Evolutionary conservation across 805 yeast species (phyloP).

Genomic region (Teunomyces panamensis): DNA sequence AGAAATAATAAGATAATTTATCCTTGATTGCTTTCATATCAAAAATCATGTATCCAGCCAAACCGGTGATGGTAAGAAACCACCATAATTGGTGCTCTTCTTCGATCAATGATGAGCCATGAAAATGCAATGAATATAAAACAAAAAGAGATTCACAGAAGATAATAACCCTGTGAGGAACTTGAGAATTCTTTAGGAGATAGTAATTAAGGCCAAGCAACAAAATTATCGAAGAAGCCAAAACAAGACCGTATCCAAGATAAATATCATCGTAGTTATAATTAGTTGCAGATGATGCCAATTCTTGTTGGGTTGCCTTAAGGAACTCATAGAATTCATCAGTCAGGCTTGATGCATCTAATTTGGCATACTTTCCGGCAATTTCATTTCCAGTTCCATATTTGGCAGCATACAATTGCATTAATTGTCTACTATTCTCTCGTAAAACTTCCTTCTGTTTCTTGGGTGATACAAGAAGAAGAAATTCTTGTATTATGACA

Average conservation of each 20-base stretch:
- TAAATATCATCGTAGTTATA: constrained; percentile 57
- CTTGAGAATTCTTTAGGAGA: neutral
- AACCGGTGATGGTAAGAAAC: constrained; percentile 35
- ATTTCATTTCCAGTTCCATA: constrained; percentile 16
- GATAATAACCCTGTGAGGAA: neutral
- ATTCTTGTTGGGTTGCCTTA: constrained; percentile 42
- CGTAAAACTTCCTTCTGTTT: constrained; percentile 36
- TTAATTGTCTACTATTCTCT: constrained; percentile 60
- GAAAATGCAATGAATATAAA: constrained; percentile 64
- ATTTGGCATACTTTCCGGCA: constrained; percentile 11
- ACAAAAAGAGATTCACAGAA: constrained; percentile 36
- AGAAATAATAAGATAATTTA: constrained; percentile 1
- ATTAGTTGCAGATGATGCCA: constrained; percentile 66
- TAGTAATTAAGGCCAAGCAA: neutral
- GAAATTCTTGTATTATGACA: constrained; percentile 55
- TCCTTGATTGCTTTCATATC: neutral
- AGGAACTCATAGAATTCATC: constrained; percentile 37
- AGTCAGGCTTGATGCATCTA: constrained; percentile 9
- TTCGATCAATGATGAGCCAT: constrained; percentile 75
- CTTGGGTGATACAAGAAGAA: constrained; percentile 36
- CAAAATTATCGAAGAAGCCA: constrained; percentile 27
- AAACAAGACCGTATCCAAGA: constrained; percentile 22
- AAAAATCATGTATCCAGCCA: constrained; percentile 7
- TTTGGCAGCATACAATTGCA: constrained; percentile 44
- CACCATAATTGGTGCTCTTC: constrained; percentile 98